Percentiles rank a stretch among this genome's conserved stretches.
phyloP scores from a whole-genome alignment of 1,284 basidiomycete species.

The Afroboletus lepidellus region DNA sequence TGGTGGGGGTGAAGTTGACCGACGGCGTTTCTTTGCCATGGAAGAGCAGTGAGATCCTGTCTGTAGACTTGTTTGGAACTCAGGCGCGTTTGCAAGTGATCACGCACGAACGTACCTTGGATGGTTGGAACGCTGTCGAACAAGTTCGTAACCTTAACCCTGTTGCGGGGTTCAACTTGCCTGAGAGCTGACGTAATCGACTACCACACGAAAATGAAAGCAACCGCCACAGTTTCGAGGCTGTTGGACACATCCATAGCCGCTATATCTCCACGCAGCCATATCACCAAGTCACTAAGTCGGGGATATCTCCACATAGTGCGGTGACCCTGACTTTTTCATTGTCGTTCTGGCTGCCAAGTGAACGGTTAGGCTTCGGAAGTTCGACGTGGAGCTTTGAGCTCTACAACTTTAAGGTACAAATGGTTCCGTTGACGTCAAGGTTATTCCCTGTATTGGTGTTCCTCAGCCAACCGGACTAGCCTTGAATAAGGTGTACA shows the following conservation, averaged over 20 bases:
- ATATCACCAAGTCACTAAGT: not conserved
- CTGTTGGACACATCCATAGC: not conserved
- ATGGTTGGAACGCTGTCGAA: not conserved
- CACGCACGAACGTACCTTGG: not conserved
- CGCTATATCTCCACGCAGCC: slow-evolving; percentile 1
- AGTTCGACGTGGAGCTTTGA: not conserved
- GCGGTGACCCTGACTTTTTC: not conserved
- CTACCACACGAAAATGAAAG: not conserved
- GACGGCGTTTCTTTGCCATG: slow-evolving; percentile 19
- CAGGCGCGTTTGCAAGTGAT: not conserved
- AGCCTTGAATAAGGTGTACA: not conserved
- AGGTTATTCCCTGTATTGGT: not conserved
- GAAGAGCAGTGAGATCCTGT: not conserved
- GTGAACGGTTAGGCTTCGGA: not conserved
- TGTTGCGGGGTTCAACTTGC: not conserved
- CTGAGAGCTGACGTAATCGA: slow-evolving; percentile 14
- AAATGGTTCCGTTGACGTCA: not conserved
- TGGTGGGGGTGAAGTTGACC: slow-evolving; percentile 9
- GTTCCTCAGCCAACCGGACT: not conserved
- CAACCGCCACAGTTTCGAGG: not conserved
- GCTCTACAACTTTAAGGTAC: not conserved
- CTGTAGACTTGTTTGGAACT: not conserved
- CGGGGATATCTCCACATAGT: not conserved
- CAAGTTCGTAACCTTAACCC: slow-evolving; percentile 4
- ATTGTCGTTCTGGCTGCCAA: too few species aligned